Evolutionary conservation across 1,284 basidiomycete species (phyloP).

Genomic region (Irpex sp.): DNA sequence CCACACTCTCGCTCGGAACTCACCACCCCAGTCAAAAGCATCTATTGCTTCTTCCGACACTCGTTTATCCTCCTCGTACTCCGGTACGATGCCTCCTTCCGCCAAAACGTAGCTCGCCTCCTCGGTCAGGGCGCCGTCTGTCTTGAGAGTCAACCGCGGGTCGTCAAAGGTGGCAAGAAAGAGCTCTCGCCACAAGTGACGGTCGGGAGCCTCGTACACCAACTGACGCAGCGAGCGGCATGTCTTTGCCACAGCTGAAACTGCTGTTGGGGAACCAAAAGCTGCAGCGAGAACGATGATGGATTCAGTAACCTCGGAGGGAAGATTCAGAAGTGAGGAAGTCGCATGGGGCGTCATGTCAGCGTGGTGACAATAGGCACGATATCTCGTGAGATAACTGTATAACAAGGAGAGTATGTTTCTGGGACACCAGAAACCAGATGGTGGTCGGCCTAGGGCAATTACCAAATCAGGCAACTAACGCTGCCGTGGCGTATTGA

Average conservation of each 20-base stretch:
- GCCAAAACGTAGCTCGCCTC: background rate
- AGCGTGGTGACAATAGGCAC: background rate
- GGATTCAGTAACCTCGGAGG: slow-evolving; percentile 41
- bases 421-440: too few species aligned
- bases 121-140: background rate
- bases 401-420: background rate
- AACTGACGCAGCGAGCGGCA: slow-evolving; percentile 36
- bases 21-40: slow-evolving; percentile 18
- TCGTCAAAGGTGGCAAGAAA: slow-evolving; percentile 51
- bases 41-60: background rate
- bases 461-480: background rate
- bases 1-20: slow-evolving; percentile 18
- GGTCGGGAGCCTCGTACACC: slow-evolving; percentile 39
- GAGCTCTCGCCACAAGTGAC: slow-evolving; percentile 51
- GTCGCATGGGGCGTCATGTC: background rate
- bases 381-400: background rate
- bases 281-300: slow-evolving; percentile 35
- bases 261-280: slow-evolving; percentile 29
- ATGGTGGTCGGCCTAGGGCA: background rate
- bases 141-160: slow-evolving; percentile 27
- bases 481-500: background rate
- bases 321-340: slow-evolving; percentile 21
- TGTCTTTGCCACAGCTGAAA: slow-evolving; percentile 41
- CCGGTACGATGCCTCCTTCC: background rate
- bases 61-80: background rate